phyloP scores from a whole-genome alignment of 2,329 filamentous ascomycete genomes.

The Cordyceps fumosorosea region DNA sequence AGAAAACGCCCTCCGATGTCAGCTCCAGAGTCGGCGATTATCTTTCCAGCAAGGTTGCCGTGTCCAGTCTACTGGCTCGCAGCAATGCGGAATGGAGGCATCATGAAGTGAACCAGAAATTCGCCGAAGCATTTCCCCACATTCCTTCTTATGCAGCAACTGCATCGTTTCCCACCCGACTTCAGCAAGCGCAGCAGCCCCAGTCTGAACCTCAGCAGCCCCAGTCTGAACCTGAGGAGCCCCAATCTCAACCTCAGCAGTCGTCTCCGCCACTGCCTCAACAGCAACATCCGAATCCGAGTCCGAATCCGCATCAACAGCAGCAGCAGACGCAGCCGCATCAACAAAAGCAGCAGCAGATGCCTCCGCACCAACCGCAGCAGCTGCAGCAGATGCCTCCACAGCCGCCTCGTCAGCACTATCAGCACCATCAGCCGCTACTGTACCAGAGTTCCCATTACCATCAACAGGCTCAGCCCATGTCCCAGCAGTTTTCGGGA shows the following conservation, averaged over 20 bases:
- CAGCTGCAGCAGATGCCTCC: not conserved
- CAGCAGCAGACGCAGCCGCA: too few species aligned
- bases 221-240: too few species aligned
- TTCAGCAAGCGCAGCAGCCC: not conserved
- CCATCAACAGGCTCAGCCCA: not conserved
- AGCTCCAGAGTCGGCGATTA: conserved; percentile 52
- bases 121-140: conserved; percentile 41
- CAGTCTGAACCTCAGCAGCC: conserved; percentile 4
- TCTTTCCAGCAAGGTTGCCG: conserved; percentile 35
- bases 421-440: not conserved
- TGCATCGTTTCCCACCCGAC: not conserved
- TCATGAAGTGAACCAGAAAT: conserved; percentile 40
- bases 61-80: conserved; percentile 33
- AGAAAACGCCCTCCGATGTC: conserved; percentile 53
- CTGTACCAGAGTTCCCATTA: too few species aligned
- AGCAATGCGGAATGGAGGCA: conserved; percentile 34
- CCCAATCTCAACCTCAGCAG: too few species aligned
- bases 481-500: conserved; percentile 11
- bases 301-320: too few species aligned
- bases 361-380: not conserved
- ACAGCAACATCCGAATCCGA: too few species aligned
- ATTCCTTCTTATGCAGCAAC: conserved; percentile 13
- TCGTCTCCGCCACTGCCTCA: too few species aligned
- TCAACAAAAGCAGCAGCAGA: not conserved
- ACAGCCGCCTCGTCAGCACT: not conserved